Conservation (phyloP, 1,284 basidiomycete genomes). For the Fomitopsis schrenkii region DNA sequence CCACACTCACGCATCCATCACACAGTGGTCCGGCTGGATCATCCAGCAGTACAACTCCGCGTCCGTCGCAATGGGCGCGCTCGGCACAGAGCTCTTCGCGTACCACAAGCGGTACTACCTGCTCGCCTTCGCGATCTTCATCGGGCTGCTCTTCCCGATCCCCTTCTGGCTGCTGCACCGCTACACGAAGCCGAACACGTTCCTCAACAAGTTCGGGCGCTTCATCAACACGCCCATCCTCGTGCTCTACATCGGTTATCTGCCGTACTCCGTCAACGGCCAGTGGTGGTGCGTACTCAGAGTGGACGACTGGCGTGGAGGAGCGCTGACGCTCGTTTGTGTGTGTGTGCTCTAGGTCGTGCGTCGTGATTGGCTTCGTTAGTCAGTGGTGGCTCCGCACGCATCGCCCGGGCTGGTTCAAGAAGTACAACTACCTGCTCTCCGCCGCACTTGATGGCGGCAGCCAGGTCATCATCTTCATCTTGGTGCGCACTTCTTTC, state of each 20-base stretch:
- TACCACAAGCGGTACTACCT: slow-evolving; percentile 45
- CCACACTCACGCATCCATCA: neutral
- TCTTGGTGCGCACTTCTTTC: slow-evolving; percentile 26
- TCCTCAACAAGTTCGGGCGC: slow-evolving; percentile 31
- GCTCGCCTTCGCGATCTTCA: slow-evolving; percentile 42
- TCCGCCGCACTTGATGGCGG: slow-evolving; percentile 45
- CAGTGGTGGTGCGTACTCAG: slow-evolving; percentile 29
- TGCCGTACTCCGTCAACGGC: slow-evolving; percentile 55
- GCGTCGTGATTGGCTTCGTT: slow-evolving; percentile 41
- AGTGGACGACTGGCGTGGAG: slow-evolving; percentile 18
- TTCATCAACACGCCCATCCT: slow-evolving; percentile 50
- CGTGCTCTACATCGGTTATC: slow-evolving; percentile 47
- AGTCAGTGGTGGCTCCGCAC: slow-evolving; percentile 48
- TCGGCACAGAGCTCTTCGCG: slow-evolving; percentile 43
- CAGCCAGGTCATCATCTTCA: slow-evolving; percentile 43
- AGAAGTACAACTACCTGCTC: slow-evolving; percentile 46
- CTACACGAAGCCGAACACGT: slow-evolving; percentile 30
- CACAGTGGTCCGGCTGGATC: slow-evolving; percentile 48
- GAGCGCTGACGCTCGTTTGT: neutral
- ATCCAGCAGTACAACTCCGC: slow-evolving; percentile 51
- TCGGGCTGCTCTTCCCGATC: slow-evolving; percentile 45
- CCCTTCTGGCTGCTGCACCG: slow-evolving; percentile 48
- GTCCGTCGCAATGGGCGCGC: slow-evolving; percentile 53
- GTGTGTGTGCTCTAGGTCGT: slow-evolving; percentile 31
- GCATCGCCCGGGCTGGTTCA: slow-evolving; percentile 42